Percentiles rank a stretch among this genome's conserved stretches.
Conservation (phyloP, 106 monocot species). For the Iris macrosiphon region DNA sequence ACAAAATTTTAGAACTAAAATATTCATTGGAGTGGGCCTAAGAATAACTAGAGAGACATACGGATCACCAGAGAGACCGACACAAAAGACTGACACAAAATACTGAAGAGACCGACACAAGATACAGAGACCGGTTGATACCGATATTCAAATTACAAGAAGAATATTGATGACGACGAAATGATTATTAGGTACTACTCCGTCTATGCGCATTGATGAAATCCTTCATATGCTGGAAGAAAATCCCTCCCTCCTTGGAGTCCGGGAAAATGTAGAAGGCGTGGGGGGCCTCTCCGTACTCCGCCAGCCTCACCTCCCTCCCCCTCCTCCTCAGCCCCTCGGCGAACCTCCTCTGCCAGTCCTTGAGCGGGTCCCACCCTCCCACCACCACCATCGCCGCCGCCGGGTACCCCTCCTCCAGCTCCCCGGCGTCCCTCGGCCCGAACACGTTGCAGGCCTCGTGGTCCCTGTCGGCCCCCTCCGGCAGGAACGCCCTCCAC, state of each 20-base stretch:
- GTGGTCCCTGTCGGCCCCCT: constrained; percentile 35
- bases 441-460: constrained; percentile 19
- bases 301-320: constrained; percentile 21
- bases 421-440: not conserved
- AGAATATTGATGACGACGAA: too few species aligned
- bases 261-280: constrained; percentile 45
- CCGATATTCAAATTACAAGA: too few species aligned
- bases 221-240: constrained; percentile 22
- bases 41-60: too few species aligned
- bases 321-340: constrained; percentile 24
- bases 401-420: constrained; percentile 14
- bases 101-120: too few species aligned
- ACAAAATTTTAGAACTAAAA: too few species aligned
- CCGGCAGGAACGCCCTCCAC: constrained; percentile 40
- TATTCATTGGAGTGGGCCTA: too few species aligned
- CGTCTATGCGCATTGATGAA: too few species aligned
- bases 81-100: too few species aligned
- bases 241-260: constrained; percentile 7
- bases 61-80: too few species aligned
- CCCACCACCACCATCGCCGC: constrained; percentile 34
- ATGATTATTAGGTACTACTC: too few species aligned
- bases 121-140: too few species aligned
- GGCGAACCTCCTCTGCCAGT: constrained; percentile 40
- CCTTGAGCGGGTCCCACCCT: constrained; percentile 42
- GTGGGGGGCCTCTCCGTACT: constrained; percentile 36